Evolutionary conservation across 345 rosid genomes (phyloP), one percentile per base, ranked within the genome.

Genomic region (Garcia nutans): DNA sequence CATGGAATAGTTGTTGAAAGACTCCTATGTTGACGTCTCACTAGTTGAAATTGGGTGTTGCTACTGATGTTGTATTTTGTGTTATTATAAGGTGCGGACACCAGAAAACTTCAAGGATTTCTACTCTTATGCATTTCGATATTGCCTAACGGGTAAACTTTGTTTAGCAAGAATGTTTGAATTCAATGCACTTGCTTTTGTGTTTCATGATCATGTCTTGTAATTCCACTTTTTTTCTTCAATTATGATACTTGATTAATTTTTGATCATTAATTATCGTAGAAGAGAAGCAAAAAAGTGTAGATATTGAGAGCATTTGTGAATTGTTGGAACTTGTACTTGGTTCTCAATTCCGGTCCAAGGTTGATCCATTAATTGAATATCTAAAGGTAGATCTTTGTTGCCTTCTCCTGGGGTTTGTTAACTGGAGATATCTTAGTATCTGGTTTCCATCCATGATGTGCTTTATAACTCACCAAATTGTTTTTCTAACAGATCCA

Each of bases 281-380:
- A 96, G 99, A 96, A 90, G 98, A 96, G 84, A 90, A 88, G 80
- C 97, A 93, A 80, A 92, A 92, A 87, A 84, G 89, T 79, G 87
- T 93, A 54, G 99, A 96, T 85, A 87, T 92, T 56, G 99, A 96
- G 82, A 93, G 89, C 76, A 90, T 87, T 78, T 93, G 98, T 52
- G 90, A 93, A 80, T 87, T 96, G 76, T 85, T 96, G 82, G 89
- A 86, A 72, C 86, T 90, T 70, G 96, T 96, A 70, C 85, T 96
- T 76, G 94, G 97, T 68, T 87, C 93, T 66, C 87, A 83, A 77
- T 92, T 87, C 71, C 88, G 79, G 50, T 87, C 93, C 24, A 92
- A 89, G 83, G 92, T 93, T 78, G 95, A 93, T 81, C 83, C 86
- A 72, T 89, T 96, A 60, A 77, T 84, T 11, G 94, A 89, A 86